A percentile compares a stretch with the other conserved stretches of the same genome.
These are phyloP conservation scores for Sherardia arvensis DNA, from an alignment of 257 asterid genomes.

Conservation along the genomic window DNA sequence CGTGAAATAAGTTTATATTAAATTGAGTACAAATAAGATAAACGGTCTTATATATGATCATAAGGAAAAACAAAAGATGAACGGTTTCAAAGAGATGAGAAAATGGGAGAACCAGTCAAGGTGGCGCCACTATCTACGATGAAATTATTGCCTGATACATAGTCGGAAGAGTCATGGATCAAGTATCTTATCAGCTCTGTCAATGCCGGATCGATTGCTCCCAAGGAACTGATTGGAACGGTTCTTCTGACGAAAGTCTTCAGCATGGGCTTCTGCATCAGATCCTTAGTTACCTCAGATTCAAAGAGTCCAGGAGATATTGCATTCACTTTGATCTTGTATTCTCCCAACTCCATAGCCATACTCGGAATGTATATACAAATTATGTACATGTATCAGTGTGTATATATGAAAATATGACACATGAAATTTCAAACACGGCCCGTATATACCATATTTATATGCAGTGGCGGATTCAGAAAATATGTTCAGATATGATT, in stretches of 20 bases:
- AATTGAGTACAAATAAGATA: no score
- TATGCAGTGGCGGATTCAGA: no score
- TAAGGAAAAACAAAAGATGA: no score
- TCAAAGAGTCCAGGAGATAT: conserved; percentile 56
- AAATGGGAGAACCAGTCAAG: conserved; percentile 49
- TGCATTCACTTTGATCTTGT: conserved; percentile 60
- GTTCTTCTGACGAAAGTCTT: conserved; percentile 30
- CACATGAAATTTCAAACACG: no score
- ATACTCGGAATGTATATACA: conserved; percentile 31
- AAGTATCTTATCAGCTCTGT: conserved; percentile 50
- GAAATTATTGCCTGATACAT: conserved; percentile 50
- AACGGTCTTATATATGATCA: no score
- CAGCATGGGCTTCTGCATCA: conserved; percentile 47
- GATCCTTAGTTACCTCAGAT: conserved; percentile 59
- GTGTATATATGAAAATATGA: no score
- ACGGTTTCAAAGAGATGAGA: conserved; percentile 60
- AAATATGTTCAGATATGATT: no score
- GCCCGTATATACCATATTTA: no score
- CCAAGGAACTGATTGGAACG: conserved; percentile 37
- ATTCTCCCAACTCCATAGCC: conserved; percentile 58
- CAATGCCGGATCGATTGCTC: conserved; percentile 52
- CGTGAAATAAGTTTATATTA: no score
- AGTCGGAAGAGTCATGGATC: conserved; percentile 51
- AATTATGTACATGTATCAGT: conserved; percentile 17
- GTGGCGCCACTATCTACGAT: conserved; percentile 55